These are phyloP conservation scores for Rubia peregrina DNA, from an alignment of 305 asterid genomes.

Conservation along the genomic window DNA sequence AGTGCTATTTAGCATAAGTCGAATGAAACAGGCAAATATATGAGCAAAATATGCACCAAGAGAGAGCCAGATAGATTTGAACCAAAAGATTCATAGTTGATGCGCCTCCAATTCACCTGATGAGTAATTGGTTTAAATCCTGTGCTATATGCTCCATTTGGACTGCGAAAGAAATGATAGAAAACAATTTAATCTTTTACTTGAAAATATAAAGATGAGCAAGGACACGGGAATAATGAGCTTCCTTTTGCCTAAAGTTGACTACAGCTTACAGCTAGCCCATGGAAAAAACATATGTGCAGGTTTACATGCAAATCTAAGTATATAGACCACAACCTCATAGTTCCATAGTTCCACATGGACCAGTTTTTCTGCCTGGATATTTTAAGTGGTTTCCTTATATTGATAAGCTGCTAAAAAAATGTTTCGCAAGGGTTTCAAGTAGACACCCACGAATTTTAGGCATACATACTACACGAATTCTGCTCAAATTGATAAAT, in stretches of 20 bases:
- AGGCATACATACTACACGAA: background rate
- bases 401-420: background rate
- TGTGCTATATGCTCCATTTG: slow-evolving; percentile 93
- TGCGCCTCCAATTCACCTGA: slow-evolving; percentile 77
- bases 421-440: background rate
- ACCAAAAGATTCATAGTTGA: slow-evolving; percentile 20
- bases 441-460: background rate
- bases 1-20: background rate
- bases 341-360: background rate
- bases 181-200: background rate
- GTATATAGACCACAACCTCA: background rate
- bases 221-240: background rate
- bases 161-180: slow-evolving; percentile 45
- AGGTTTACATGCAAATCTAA: background rate
- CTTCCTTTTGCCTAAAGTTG: background rate
- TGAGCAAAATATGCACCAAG: background rate
- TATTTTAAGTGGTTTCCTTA: background rate
- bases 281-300: background rate
- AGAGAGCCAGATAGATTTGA: slow-evolving; percentile 5
- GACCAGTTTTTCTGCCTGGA: background rate
- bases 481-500: background rate
- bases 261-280: background rate
- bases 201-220: background rate
- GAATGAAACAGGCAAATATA: background rate
- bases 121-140: slow-evolving; percentile 97